These are phyloP conservation scores for Ploettnerulaceae sp. DNA, from an alignment of 2,329 filamentous ascomycete genomes.

Conservation along the genomic window DNA sequence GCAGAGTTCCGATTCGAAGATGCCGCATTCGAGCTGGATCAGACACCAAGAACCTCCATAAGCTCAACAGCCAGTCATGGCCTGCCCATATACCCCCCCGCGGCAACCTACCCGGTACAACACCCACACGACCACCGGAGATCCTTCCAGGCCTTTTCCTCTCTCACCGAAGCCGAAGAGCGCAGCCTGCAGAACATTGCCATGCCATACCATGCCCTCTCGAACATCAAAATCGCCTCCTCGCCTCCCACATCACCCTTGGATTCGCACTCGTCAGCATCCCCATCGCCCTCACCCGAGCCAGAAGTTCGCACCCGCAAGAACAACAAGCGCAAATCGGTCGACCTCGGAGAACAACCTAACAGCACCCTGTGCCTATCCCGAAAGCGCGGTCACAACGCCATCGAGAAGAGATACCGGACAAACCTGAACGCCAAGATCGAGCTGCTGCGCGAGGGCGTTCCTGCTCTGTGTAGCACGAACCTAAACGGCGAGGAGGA, in stretches of 20 bases:
- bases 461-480: conserved; percentile 11
- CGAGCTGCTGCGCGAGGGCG: conserved; percentile 13
- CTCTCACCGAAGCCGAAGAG: conserved; percentile 15
- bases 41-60: conserved; percentile 1
- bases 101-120: neutral
- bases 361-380: conserved; percentile 13
- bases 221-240: conserved; percentile 4
- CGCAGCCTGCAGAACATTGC: conserved; percentile 13
- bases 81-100: neutral
- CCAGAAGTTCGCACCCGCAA: conserved; percentile 9
- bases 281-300: conserved; percentile 10
- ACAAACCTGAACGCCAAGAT: conserved; percentile 27
- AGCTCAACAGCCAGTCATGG: neutral
- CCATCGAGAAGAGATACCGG: conserved; percentile 21
- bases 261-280: conserved; percentile 2
- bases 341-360: conserved; percentile 5
- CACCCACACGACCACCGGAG: conserved; percentile 1
- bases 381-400: conserved; percentile 18
- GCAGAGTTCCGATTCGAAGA: conserved; percentile 11
- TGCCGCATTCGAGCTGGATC: conserved; percentile 13
- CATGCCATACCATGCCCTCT: conserved; percentile 13
- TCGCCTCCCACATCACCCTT: conserved; percentile 1
- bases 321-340: conserved; percentile 16
- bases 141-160: conserved; percentile 10
- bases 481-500: conserved; percentile 5